Base-by-base conservation (phyloP, 768 basidiomycete species). In the Cyclocybe aegerita region DNA sequence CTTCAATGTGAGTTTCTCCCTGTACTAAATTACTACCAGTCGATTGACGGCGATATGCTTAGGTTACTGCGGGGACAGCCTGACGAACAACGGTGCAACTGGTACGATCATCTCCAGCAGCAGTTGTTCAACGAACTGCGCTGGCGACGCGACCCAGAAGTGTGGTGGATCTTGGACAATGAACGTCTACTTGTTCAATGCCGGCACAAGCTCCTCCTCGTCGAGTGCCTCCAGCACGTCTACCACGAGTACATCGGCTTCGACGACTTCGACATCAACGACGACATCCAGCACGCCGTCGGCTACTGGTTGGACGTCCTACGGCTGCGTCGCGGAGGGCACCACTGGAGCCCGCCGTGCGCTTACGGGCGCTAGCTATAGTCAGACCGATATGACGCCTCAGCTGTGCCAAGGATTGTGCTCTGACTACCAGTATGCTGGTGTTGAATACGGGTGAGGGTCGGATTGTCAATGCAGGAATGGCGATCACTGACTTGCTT, bases 361-460 rank as follows among this genome's bases (percentile, higher is more conserved):
- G 11, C 62, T 71, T 40, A 67, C 64, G 4, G 65, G 54, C 1
- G 49, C 62, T 11, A 62, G 58, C 39, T 68, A 57, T 44, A 48
- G 54, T 4, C 56, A 56, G 38, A 14, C 53, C 3, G 54, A 63
- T 33, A 72, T 72, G 70, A 70, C 69, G 0, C 64, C 67, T 15
- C 55, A 59, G 39, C 38, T 58, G 6, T 72, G 70, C 43, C 65
- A 69, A 48, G 42, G 51, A 6, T 58, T 70, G 7, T 70, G 70
- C 47, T 40, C 51, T 17, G 61, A 55, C n/a, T 72, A 60, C 46
- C 47, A 54, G 8, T 72, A 66, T 45, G 64, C 69, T 1, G 70
- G 66, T 17, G 60, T 64, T 10, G 70, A 72, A 53, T 67, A 68
- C 54, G 65, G 61, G 65, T 67, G 32, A 48, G 62, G 48, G n/a